phyloP scores from a whole-genome alignment of 805 yeast genomes.

The Blastobotrys robertii region DNA sequence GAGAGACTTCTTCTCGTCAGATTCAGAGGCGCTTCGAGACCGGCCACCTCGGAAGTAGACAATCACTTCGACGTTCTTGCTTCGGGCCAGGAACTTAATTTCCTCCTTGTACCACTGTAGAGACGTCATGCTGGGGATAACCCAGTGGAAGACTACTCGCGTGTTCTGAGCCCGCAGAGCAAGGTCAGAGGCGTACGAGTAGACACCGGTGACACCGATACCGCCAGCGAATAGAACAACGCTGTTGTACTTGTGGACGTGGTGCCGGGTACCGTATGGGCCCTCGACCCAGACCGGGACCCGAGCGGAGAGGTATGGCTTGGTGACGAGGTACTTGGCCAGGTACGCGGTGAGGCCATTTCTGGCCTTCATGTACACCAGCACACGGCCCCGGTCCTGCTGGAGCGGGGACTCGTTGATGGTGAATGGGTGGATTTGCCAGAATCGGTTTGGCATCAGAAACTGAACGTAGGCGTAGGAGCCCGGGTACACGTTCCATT shows the following conservation, averaged over 20 bases:
- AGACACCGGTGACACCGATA: constrained; percentile 49
- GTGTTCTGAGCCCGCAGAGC: constrained; percentile 3
- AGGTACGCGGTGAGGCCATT: constrained; percentile 13
- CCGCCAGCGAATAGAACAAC: constrained; percentile 46
- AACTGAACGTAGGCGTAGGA: constrained; percentile 49
- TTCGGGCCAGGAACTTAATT: constrained; percentile 16
- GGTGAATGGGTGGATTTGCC: constrained; percentile 74
- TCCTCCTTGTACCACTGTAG: constrained; percentile 37
- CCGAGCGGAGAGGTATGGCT: not conserved
- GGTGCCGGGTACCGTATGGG: constrained; percentile 44
- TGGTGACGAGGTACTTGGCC: not conserved
- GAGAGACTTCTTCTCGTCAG: not conserved
- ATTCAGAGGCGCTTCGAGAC: not conserved
- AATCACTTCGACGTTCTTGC: constrained; percentile 21
- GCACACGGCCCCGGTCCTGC: constrained; percentile 7
- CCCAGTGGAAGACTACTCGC: constrained; percentile 46
- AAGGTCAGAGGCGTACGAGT: constrained; percentile 31
- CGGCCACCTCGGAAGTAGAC: constrained; percentile 24
- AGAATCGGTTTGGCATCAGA: constrained; percentile 40
- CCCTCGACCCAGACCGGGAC: constrained; percentile 39
- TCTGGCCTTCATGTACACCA: constrained; percentile 8
- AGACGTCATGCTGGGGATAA: constrained; percentile 42
- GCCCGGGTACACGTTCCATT: constrained; percentile 45
- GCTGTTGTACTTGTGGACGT: constrained; percentile 31
- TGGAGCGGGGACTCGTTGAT: constrained; percentile 14